Conservation (phyloP, 768 basidiomycete species). For the Lentinula boryana region DNA sequence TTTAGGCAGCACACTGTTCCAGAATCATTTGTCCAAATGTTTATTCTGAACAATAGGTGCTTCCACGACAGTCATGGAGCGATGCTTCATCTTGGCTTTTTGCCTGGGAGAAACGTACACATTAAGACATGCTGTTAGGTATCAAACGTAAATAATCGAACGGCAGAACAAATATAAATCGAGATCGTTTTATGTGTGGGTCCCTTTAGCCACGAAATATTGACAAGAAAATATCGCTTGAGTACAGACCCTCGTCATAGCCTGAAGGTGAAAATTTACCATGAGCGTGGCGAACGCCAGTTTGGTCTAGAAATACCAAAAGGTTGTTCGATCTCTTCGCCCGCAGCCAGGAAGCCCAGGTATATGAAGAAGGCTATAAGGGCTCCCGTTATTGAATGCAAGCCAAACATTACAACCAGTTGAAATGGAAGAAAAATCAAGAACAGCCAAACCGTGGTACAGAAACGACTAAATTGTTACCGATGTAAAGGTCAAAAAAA, state of each 20-base stretch:
- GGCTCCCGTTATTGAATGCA: conserved; percentile 62
- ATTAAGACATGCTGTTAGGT: conserved; percentile 50
- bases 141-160: conserved; percentile 48
- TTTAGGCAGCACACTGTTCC: neutral
- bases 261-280: conserved; percentile 23
- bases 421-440: conserved; percentile 76
- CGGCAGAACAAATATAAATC: conserved; percentile 62
- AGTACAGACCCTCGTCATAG: conserved; percentile 48
- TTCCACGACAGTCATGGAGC: neutral
- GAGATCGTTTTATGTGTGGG: conserved; percentile 46
- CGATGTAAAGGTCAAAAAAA: neutral
- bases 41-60: neutral
- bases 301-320: conserved; percentile 38
- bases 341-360: conserved; percentile 67
- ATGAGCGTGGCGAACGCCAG: neutral
- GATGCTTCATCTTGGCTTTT: neutral
- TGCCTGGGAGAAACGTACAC: conserved; percentile 21
- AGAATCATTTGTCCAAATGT: neutral
- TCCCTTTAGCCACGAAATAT: neutral
- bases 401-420: conserved; percentile 53
- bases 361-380: conserved; percentile 65
- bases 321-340: conserved; percentile 65
- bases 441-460: conserved; percentile 64
- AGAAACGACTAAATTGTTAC: neutral
- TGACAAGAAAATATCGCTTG: neutral